Base-by-base conservation (phyloP, 225 moss, liverwort and hornwort genomes). In the Neckera pumila region DNA sequence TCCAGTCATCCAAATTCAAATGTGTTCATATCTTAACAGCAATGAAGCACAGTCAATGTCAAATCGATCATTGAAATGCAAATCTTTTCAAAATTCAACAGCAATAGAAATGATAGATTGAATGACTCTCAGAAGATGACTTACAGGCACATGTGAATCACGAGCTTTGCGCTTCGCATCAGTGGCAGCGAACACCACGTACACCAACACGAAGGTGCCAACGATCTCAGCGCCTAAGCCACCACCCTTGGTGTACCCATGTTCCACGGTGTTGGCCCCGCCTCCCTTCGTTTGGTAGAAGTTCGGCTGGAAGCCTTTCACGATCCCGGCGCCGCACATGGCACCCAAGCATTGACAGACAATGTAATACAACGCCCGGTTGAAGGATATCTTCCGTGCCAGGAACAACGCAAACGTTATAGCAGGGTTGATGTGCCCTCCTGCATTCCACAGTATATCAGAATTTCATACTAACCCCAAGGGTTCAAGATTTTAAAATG, bases 311-410 rank as follows among this genome's bases (percentile, higher is more conserved):
- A 88, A 90, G 40, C 89, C 89, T 27, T 92, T 93, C 49, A 93
- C 93, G 20, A 92, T 89, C 36, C 91, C 93, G 1, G 93, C 92
- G 34, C 93, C 93, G 40, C 89, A 91, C 3, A 91, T 85, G 20
- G 93, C 92, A 19, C 93, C 93, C 86, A 93, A 59, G 86, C 92
- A 91, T n/a, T 93, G 93, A 45, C 88, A 88, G 33, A 92, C n/a
- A 0, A 93, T 92, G 82, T 93, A 93, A 45, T 34, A 86, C 23
- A 93, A 31, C 49, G 90, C 87, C 31, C 93, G 89, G 43, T 69
- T 87, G 73, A 94, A 76, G 13, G 93, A 89, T 14, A 94, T 62
- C 88, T 92, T 92, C 85, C 92, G 88, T 53, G 92, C 91, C 75
- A 94, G 81, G 25, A 94, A 91, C 11, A 94, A 17, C 45, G 36